Conservation (phyloP, 768 basidiomycete genomes). For the Candolleomyces eurysporus region DNA sequence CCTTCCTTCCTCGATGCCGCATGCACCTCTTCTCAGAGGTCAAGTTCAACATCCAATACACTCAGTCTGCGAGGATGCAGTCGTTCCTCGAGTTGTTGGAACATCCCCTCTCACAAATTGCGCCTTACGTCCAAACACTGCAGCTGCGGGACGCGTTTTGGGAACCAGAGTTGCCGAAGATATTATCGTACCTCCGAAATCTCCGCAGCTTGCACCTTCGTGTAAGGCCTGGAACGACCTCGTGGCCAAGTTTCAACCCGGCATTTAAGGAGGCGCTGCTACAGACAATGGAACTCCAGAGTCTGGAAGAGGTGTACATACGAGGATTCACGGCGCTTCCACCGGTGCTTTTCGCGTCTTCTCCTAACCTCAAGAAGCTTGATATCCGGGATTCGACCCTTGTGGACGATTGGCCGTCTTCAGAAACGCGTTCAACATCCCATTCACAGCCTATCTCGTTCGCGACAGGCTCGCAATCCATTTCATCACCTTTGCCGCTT, state of each 20-base stretch:
- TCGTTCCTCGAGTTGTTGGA: not conserved
- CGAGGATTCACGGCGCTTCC: not conserved
- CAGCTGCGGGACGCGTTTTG: slow-evolving; percentile 2
- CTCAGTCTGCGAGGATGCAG: not conserved
- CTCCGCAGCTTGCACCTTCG: slow-evolving; percentile 2
- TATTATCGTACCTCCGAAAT: slow-evolving; percentile 3
- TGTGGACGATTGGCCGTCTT: not conserved
- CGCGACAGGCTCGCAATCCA: too few relatives aligned
- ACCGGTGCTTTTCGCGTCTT: not conserved
- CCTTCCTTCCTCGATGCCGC: slow-evolving; percentile 2
- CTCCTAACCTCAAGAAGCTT: not conserved
- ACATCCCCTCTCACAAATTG: not conserved
- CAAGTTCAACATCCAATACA: not conserved
- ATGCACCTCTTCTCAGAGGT: slow-evolving; percentile 4
- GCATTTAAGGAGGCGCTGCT: not conserved
- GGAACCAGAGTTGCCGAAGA: slow-evolving; percentile 5
- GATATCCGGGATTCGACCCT: not conserved
- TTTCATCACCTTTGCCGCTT: not conserved
- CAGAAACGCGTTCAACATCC: too few relatives aligned
- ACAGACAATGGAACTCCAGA: not conserved
- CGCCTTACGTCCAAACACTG: not conserved
- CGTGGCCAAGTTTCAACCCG: not conserved
- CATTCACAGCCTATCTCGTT: too few relatives aligned
- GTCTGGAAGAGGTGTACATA: not conserved
- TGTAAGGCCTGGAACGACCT: slow-evolving; percentile 4